Evolutionary conservation across 179 eudicot species (phyloP), one percentile per base, ranked within the genome.

Genomic region (Beta lomatogona): DNA sequence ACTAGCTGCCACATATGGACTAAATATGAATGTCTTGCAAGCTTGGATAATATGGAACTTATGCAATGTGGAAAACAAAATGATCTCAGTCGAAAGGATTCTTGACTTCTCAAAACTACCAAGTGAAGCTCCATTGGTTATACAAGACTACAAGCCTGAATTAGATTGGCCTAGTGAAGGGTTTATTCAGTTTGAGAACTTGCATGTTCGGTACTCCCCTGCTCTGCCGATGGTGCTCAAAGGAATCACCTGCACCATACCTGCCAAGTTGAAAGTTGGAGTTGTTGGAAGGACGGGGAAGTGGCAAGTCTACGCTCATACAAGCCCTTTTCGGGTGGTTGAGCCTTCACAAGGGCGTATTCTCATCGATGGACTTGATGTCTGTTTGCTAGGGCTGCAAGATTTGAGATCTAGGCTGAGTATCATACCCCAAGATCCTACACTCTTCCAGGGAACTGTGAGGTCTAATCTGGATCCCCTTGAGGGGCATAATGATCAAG

Each of bases 21-120:
- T 94, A 77, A 93, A 87, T 67, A 83, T 94, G 85, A 94, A 91
- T 67, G 92, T 91, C 6, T 83, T 94, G 5, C 98, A 94, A 76
- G 96, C 98, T 28, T 94, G 98, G 98, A 91, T 90, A 19, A 93
- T 93, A 89, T 94, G 98, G 97, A 94, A 94, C 87, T 84, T 94
- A 25, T 94, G 98, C 75, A 94, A 94, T 9, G 98, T 93, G 0
- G 94, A 94, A 81, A 94, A 94, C 91, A 94, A 94, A 75, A 92
- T 94, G 97, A 94, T 94, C 14, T 93, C 95, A 2, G 98, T 94
- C 10, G 95, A 92, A 86, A 86, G 98, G 77, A 91, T 94, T 80
- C 94, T 91, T 41, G 91, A 93, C 61, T 89, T 87, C 82, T 72
- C 89, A 6, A 82, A 80, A 25, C 83, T 91, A 75, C 94, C 93